These are phyloP conservation scores for Colletotrichum abscissum DNA, from an alignment of 2,329 filamentous ascomycete species.

Conservation along the genomic window DNA sequence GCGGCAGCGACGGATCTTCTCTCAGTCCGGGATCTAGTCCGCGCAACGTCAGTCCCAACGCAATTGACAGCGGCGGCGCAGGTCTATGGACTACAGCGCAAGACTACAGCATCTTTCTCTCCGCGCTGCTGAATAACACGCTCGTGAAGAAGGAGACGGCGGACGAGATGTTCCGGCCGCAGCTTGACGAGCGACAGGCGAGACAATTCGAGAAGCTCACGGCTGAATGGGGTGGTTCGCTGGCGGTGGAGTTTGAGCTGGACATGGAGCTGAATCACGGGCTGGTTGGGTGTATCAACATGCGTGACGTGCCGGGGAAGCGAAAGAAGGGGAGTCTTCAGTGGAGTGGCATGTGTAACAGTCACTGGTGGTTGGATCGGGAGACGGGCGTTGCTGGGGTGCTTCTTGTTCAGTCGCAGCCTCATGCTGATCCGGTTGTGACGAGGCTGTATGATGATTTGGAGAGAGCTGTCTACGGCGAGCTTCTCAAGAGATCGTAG, in stretches of 20 bases:
- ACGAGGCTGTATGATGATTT: constrained; percentile 51
- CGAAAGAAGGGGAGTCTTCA: constrained; percentile 54
- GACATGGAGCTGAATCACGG: constrained; percentile 49
- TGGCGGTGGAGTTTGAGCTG: constrained; percentile 50
- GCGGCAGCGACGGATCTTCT: constrained; percentile 36
- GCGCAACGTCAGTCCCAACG: constrained; percentile 40
- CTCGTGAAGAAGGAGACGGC: constrained; percentile 46
- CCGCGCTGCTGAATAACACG: constrained; percentile 44
- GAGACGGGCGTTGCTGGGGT: constrained; percentile 52
- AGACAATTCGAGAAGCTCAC: constrained; percentile 38
- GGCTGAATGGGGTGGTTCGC: constrained; percentile 37
- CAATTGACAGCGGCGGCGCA: constrained; percentile 54
- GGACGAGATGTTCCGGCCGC: constrained; percentile 52
- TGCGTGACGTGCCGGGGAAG: constrained; percentile 52
- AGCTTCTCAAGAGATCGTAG: constrained; percentile 21
- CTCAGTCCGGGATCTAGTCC: constrained; percentile 37
- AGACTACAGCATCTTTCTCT: constrained; percentile 52
- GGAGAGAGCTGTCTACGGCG: constrained; percentile 51
- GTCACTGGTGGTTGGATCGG: constrained; percentile 55
- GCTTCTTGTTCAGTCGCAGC: constrained; percentile 51
- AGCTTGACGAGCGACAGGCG: constrained; percentile 49
- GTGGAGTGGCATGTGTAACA: constrained; percentile 56
- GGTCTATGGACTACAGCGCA: constrained; percentile 54
- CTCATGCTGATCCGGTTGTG: constrained; percentile 50
- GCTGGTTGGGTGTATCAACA: constrained; percentile 52